A percentile compares a stretch with the other conserved stretches of the same genome.
Conservation (phyloP, 2,329 filamentous ascomycete genomes). For the Fusarium coffeatum region DNA sequence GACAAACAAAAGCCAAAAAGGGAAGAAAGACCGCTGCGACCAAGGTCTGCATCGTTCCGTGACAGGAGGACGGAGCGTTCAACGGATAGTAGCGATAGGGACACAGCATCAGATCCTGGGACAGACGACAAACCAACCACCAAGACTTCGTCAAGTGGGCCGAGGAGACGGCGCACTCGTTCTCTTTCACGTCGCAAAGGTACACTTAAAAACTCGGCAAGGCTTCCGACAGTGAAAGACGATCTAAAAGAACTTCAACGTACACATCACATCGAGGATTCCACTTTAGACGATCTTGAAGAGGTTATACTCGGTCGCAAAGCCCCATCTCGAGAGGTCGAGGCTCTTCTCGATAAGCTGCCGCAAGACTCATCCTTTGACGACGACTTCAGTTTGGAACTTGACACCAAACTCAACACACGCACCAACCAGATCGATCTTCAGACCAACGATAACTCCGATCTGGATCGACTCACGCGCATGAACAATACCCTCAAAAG, state of each 20-base stretch:
- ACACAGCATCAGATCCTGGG: conserved; percentile 51
- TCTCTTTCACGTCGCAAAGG: conserved; percentile 59
- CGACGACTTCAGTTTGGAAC: conserved; percentile 42
- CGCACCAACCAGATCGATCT: conserved; percentile 39
- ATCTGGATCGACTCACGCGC: conserved; percentile 59
- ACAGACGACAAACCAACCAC: conserved; percentile 43
- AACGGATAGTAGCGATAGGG: conserved; percentile 40
- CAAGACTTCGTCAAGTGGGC: conserved; percentile 39
- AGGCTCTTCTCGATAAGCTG: conserved; percentile 44
- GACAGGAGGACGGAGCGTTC: conserved; percentile 44
- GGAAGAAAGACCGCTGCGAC: conserved; percentile 23
- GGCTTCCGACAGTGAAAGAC: conserved; percentile 65
- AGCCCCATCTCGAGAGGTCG: conserved; percentile 42
- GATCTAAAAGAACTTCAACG: conserved; percentile 66
- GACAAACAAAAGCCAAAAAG: conserved; percentile 34
- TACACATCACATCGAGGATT: conserved; percentile 67
- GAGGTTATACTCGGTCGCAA: conserved; percentile 59
- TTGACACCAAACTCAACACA: conserved; percentile 45
- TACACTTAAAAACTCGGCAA: conserved; percentile 65
- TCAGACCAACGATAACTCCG: conserved; percentile 47
- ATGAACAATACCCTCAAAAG: conserved; percentile 66
- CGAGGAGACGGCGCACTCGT: conserved; percentile 48
- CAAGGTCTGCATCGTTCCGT: conserved; percentile 39
- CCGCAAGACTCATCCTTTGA: conserved; percentile 39
- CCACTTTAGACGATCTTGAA: conserved; percentile 68